Percentiles rank a stretch among this genome's conserved stretches.
phyloP scores from a whole-genome alignment of 768 basidiomycete genomes.

The Trametes gibbosa region DNA sequence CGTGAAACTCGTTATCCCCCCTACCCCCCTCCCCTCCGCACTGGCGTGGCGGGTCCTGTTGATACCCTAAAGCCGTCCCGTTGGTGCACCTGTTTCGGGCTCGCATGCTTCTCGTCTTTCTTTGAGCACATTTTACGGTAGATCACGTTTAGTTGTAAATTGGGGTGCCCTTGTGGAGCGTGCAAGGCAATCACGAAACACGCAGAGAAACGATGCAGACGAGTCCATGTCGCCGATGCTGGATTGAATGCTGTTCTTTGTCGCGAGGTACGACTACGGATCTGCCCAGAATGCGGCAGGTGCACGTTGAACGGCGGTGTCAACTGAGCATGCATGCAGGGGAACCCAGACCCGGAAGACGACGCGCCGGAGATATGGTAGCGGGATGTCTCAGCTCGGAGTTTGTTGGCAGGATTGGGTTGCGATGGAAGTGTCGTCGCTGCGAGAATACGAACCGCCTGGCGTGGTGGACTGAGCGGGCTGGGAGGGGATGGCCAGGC shows the following conservation, averaged over 20 bases:
- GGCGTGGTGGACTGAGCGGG: neutral
- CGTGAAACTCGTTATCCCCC: constrained; percentile 1
- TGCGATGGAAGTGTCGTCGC: neutral
- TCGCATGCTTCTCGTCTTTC: constrained; percentile 6
- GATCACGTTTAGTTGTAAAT: constrained; percentile 19
- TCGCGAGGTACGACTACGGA: too few species aligned
- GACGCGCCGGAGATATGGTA: neutral
- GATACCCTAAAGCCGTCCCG: constrained; percentile 23
- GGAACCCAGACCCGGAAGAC: too few species aligned
- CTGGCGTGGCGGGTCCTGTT: constrained; percentile 11
- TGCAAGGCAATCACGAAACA: constrained; percentile 3
- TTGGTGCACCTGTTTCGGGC: neutral
- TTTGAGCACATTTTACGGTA: constrained; percentile 14
- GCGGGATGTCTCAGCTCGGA: neutral
- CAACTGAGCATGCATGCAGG: neutral
- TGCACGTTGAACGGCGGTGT: neutral
- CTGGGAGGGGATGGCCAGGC: neutral
- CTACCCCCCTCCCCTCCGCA: neutral
- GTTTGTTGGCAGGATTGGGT: neutral
- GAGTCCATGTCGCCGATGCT: neutral
- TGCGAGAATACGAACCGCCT: neutral
- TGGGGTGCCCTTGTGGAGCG: constrained; percentile 7
- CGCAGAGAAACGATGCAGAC: constrained; percentile 12
- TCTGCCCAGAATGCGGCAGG: neutral
- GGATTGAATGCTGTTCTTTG: neutral